Percentiles rank a stretch among this genome's conserved stretches.
These are phyloP conservation scores for Striga hermonthica DNA, from an alignment of 305 asterid genomes.

Conservation along the genomic window DNA sequence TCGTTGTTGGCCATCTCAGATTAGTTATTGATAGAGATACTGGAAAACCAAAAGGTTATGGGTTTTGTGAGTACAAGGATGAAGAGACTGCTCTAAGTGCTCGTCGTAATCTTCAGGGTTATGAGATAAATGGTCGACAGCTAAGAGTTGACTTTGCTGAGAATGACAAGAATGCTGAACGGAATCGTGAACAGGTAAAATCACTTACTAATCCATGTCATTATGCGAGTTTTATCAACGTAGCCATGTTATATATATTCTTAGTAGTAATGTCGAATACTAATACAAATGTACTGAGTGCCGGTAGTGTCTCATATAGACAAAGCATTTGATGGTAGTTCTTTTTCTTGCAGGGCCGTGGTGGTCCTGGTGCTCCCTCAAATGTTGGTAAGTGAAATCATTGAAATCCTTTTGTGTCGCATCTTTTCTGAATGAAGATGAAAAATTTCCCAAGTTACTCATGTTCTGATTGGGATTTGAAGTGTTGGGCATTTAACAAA, in stretches of 20 bases:
- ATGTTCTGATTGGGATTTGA: neutral
- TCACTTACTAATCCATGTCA: conserved; percentile 10
- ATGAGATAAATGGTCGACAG: conserved; percentile 87
- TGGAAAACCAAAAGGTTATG: conserved; percentile 95
- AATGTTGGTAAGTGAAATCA: conserved; percentile 53
- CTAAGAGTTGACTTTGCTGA: conserved; percentile 92
- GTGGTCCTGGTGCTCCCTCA: conserved; percentile 73
- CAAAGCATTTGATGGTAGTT: neutral
- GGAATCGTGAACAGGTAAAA: conserved; percentile 74
- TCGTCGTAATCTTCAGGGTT: conserved; percentile 88
- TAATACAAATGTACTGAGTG: neutral
- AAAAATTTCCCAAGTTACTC: neutral
- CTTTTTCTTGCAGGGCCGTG: conserved; percentile 72
- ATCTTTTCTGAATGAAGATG: conserved; percentile 5
- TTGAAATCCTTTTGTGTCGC: conserved; percentile 14
- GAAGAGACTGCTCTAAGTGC: conserved; percentile 98
- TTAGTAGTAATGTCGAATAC: neutral
- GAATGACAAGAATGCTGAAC: conserved; percentile 79
- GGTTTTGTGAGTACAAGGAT: conserved; percentile 96
- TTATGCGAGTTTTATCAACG: conserved; percentile 4
- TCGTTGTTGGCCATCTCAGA: conserved; percentile 38
- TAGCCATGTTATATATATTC: conserved; percentile 17
- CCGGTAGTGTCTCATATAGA: no score
- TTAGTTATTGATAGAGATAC: conserved; percentile 92
- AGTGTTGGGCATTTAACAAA: neutral